A percentile compares a stretch with the other conserved stretches of the same genome.
Evolutionary conservation across 768 basidiomycete species (phyloP).

Genomic region (Lentinus tigrinus): DNA sequence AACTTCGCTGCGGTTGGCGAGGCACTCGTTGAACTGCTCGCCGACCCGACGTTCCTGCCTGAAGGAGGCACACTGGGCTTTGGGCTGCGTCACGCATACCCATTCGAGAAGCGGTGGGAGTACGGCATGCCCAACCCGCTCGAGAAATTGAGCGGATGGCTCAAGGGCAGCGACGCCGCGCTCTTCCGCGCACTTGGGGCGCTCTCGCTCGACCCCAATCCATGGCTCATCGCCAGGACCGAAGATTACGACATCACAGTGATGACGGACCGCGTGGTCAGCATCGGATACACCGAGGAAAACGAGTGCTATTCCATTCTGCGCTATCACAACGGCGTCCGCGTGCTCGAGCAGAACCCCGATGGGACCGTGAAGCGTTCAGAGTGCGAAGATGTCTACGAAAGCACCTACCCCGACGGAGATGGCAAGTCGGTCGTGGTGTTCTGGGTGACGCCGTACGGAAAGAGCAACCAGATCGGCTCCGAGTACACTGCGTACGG

Average conservation of each 20-base stretch:
- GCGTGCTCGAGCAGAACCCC: too few species aligned
- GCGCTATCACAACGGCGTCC: too few species aligned
- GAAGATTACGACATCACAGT: not conserved
- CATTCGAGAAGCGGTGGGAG: not conserved
- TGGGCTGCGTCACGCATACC: constrained; percentile 35
- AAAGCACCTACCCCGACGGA: not conserved
- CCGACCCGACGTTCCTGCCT: constrained; percentile 31
- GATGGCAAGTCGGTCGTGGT: not conserved
- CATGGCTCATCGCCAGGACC: not conserved
- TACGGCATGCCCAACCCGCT: not conserved
- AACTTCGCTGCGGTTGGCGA: constrained; percentile 6
- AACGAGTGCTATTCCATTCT: too few species aligned
- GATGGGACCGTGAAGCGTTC: too few species aligned
- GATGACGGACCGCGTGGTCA: not conserved
- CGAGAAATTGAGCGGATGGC: not conserved
- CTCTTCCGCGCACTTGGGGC: not conserved
- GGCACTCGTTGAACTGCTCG: constrained; percentile 28
- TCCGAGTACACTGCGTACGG: not conserved
- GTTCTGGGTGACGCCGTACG: not conserved
- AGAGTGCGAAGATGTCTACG: too few species aligned
- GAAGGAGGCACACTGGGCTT: constrained; percentile 42
- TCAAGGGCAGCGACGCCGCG: constrained; percentile 12
- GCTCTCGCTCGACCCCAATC: not conserved
- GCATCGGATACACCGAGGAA: too few species aligned
- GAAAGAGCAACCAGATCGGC: not conserved